Evolutionary conservation across 306 rosid species (phyloP), one percentile per base, ranked within the genome.

Genomic region (Adenanthera pavonina): DNA sequence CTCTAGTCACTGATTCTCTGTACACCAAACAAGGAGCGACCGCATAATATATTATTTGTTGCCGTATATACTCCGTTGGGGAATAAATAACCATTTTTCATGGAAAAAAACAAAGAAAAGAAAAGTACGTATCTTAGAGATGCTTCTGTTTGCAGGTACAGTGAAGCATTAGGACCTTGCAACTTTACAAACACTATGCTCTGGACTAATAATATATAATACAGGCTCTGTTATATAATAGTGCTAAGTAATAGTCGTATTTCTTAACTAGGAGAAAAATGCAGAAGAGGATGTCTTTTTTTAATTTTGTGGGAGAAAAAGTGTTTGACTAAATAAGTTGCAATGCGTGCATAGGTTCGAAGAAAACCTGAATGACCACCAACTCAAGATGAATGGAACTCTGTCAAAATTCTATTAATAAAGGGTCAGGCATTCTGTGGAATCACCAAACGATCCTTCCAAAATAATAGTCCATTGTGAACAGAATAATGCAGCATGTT

Each of bases 251-350:
- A 1, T 25, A 25, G 30, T 25, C 30, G 36, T 11, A 19, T 19
- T 59, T 59, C 64, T 57, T 57, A 53, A 53, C 41, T 4, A 3
- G 49, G 30, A n/a, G 48, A 8, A 44, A 41, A 41, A 69, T 13
- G 64, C 33, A 65, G 48, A 25, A 25, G 30, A 25, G 1, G 30
- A 25, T 25, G 30, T 25, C 30, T 25, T 25, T 25, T 25, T 25
- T 25, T 25, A 0, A 25, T 25, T 25, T 25, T 25, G 30, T 25
- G 30, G 30, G 30, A 48, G 2, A 69, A 71, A 3, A 47, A 13
- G 53, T 7, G 36, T 71, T 84, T 80, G 87, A 86, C 90, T 53
- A 40, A 40, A 40, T 40, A 5, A 40, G 43, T 40, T 3, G 43
- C 43, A 25, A 25, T 25, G 30, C 30, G 30, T 25, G 30, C 30